phyloP scores from a whole-genome alignment of 2,329 filamentous ascomycete genomes.

The Penicillium sp. region DNA sequence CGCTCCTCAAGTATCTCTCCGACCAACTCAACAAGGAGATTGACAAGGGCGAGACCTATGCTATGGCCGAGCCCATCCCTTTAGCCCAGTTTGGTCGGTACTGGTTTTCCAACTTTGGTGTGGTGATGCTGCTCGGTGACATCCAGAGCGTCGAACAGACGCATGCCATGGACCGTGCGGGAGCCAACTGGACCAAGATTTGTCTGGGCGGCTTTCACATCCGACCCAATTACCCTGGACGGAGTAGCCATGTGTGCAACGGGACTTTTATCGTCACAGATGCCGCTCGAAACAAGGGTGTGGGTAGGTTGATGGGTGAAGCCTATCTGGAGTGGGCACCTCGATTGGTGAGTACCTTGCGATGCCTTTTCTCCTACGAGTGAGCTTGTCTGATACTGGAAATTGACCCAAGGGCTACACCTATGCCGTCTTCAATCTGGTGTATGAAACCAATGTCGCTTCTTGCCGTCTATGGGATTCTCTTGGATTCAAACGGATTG shows the following conservation, averaged over 20 bases:
- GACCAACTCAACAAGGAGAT: conserved; percentile 88
- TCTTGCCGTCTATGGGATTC: conserved; percentile 90
- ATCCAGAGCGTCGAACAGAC: conserved; percentile 61
- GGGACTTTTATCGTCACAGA: conserved; percentile 72
- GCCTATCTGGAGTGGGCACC: conserved; percentile 75
- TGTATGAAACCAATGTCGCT: conserved; percentile 89
- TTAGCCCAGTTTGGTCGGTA: conserved; percentile 74
- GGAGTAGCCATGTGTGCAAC: conserved; percentile 85
- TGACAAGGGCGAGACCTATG: conserved; percentile 87
- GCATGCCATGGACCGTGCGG: conserved; percentile 49
- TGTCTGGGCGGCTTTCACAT: conserved; percentile 91
- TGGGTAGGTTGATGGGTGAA: conserved; percentile 73
- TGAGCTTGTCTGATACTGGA: no score
- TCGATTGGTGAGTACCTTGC: conserved; percentile 48
- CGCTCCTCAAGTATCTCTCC: conserved; percentile 72
- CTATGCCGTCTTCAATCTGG: conserved; percentile 90
- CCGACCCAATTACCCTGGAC: conserved; percentile 88
- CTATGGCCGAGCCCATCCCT: conserved; percentile 74
- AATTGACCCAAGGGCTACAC: conserved; percentile 87
- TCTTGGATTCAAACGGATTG: conserved; percentile 87
- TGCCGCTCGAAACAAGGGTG: conserved; percentile 68
- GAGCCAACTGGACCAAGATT: conserved; percentile 71
- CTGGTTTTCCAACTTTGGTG: conserved; percentile 89
- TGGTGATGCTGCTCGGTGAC: conserved; percentile 79
- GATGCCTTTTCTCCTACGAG: background rate